Evolutionary conservation across 1,284 basidiomycete genomes (phyloP).

Genomic region (Sparassis latifolia): DNA sequence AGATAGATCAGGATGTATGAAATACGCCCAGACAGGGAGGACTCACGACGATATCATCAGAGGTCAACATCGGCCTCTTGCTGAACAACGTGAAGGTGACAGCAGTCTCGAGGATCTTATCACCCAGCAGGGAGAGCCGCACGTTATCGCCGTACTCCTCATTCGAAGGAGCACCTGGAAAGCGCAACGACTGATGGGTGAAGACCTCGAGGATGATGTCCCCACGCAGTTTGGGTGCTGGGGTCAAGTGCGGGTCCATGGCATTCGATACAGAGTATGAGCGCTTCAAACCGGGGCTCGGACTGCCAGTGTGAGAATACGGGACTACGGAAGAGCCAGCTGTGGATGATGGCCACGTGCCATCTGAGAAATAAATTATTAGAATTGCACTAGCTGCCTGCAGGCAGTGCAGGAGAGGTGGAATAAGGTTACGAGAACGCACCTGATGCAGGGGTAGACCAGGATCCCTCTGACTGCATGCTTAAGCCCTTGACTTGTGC

Average conservation of each 20-base stretch:
- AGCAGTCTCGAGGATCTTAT: slow-evolving; percentile 41
- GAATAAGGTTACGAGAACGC: slow-evolving; percentile 1
- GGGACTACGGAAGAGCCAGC: slow-evolving; percentile 15
- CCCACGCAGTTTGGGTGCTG: slow-evolving; percentile 37
- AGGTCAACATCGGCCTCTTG: slow-evolving; percentile 45
- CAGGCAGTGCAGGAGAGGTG: slow-evolving; percentile 9
- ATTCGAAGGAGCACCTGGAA: slow-evolving; percentile 31
- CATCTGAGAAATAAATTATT: slow-evolving; percentile 12
- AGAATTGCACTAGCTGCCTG: slow-evolving; percentile 7
- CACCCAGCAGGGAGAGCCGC: slow-evolving; percentile 49
- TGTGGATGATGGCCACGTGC: slow-evolving; percentile 20
- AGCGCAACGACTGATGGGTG: slow-evolving; percentile 58
- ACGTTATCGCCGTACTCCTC: slow-evolving; percentile 52
- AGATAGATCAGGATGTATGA: neutral
- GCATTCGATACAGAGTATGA: slow-evolving; percentile 19
- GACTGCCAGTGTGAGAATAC: slow-evolving; percentile 13
- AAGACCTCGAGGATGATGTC: slow-evolving; percentile 59
- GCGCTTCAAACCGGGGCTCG: slow-evolving; percentile 21
- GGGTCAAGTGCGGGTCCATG: slow-evolving; percentile 26
- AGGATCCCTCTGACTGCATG: slow-evolving; percentile 19
- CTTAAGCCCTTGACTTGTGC: slow-evolving; percentile 19
- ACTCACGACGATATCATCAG: slow-evolving; percentile 44
- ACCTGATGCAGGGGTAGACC: slow-evolving; percentile 13
- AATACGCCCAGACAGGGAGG: neutral
- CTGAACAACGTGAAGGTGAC: slow-evolving; percentile 46